Evolutionary conservation across 768 basidiomycete species (phyloP).

Genomic region (Lentinula edodes): DNA sequence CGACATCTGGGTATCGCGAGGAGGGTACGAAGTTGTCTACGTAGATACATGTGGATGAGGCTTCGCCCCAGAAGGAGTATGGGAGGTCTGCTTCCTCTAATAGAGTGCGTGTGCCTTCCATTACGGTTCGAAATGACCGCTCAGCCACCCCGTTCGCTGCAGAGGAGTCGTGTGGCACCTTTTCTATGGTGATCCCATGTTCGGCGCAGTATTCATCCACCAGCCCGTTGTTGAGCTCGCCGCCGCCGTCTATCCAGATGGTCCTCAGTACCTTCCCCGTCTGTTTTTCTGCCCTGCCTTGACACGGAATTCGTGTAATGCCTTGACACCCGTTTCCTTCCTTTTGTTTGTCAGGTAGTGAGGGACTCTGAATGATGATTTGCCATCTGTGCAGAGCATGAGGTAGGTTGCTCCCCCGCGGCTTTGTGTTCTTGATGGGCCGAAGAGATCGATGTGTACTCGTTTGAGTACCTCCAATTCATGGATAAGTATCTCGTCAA

Average conservation of each 20-base stretch:
- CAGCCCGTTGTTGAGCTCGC: conserved; percentile 19
- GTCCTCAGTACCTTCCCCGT: too few species aligned
- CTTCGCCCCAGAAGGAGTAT: not conserved
- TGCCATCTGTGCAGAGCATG: too few species aligned
- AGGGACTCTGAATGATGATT: too few species aligned
- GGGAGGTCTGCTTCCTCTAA: not conserved
- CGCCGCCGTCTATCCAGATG: conserved; percentile 20
- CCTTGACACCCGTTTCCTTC: too few species aligned
- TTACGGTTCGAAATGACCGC: conserved; percentile 14
- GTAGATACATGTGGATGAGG: not conserved
- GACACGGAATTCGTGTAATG: too few species aligned
- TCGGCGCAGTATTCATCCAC: conserved; percentile 12
- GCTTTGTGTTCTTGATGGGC: too few species aligned
- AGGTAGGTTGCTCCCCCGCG: too few species aligned
- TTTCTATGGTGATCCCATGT: conserved; percentile 18
- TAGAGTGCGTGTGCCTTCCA: conserved; percentile 11
- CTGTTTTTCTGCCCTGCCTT: too few species aligned
- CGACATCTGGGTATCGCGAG: not conserved
- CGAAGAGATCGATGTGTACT: too few species aligned
- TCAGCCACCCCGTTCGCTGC: conserved; percentile 22
- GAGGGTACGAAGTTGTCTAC: not conserved
- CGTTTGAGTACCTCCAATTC: too few species aligned
- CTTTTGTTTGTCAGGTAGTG: too few species aligned
- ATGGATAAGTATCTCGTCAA: too few species aligned
- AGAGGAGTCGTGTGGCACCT: conserved; percentile 17